These are phyloP conservation scores for Shiraia sp. DNA, from an alignment of 2,329 filamentous ascomycete species.

Conservation along the genomic window DNA sequence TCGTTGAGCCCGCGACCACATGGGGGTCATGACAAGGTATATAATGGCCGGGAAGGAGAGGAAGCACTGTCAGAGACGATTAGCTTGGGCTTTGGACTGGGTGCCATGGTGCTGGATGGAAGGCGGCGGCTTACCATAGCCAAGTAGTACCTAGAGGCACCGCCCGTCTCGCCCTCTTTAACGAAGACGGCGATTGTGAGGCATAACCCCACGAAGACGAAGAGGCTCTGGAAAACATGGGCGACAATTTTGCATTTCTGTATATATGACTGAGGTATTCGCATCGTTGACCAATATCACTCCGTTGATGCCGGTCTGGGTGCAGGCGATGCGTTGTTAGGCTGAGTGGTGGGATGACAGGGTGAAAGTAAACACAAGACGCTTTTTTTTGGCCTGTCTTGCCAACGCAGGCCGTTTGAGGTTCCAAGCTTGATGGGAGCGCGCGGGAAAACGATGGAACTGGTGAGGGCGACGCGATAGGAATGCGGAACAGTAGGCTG, in stretches of 20 bases:
- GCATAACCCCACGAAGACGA: slow-evolving; percentile 62
- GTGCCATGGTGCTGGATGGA: background rate
- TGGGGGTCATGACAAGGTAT: slow-evolving; percentile 63
- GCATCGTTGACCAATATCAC: slow-evolving; percentile 38
- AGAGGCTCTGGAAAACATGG: slow-evolving; percentile 58
- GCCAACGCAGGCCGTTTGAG: too few relatives aligned
- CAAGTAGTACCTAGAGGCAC: slow-evolving; percentile 61
- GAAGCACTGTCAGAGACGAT: slow-evolving; percentile 56
- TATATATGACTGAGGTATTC: slow-evolving; percentile 51
- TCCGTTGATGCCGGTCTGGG: background rate
- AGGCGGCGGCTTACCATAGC: slow-evolving; percentile 53
- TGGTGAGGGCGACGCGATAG: too few relatives aligned
- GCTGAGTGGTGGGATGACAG: background rate
- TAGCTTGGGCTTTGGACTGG: slow-evolving; percentile 11
- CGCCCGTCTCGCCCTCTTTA: slow-evolving; percentile 57
- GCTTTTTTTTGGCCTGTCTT: too few relatives aligned
- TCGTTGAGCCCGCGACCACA: slow-evolving; percentile 61
- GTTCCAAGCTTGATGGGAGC: too few relatives aligned
- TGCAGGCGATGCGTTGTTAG: slow-evolving; percentile 3
- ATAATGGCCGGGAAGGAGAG: slow-evolving; percentile 61
- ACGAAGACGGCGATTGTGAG: slow-evolving; percentile 63
- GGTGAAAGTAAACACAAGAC: slow-evolving; percentile 11
- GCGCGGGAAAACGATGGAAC: too few relatives aligned
- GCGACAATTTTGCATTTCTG: slow-evolving; percentile 61
- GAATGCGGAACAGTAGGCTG: too few relatives aligned